phyloP scores from a whole-genome alignment of 345 rosid genomes.

The Gossypium australe region DNA sequence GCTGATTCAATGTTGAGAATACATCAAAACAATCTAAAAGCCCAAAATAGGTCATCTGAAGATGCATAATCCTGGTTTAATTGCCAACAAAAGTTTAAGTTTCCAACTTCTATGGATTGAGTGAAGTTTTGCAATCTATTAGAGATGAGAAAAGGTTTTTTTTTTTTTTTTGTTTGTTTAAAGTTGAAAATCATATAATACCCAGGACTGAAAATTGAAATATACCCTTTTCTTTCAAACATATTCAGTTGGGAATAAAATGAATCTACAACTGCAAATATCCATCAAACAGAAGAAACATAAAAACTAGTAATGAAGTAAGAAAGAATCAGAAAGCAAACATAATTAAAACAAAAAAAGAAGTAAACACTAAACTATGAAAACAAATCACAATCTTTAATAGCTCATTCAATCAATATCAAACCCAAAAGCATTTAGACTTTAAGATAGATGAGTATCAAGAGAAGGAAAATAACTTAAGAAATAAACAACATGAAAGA shows the following conservation, averaged over 20 bases:
- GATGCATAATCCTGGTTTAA: not conserved
- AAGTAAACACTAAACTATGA: not conserved
- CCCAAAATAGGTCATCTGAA: not conserved
- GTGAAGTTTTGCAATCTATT: not conserved
- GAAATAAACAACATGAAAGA: not conserved
- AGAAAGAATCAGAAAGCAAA: not conserved
- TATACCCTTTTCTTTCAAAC: not conserved
- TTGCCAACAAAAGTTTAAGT: not conserved
- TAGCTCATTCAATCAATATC: slow-evolving; percentile 20
- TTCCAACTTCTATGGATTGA: not conserved
- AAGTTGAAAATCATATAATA: not conserved
- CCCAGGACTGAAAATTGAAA: not conserved
- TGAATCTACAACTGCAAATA: not conserved
- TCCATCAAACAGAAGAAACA: not conserved
- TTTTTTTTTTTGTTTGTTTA: not conserved
- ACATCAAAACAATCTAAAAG: not conserved
- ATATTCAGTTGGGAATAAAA: not conserved
- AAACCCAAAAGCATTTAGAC: slow-evolving; percentile 1
- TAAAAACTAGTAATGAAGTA: not conserved
- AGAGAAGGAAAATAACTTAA: slow-evolving; percentile 3
- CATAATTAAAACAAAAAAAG: not conserved
- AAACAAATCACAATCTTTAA: not conserved
- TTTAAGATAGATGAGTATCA: not conserved
- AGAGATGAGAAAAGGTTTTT: not conserved
- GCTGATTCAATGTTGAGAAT: not conserved